Conservation (phyloP, 768 basidiomycete genomes). For the Russula abietina region DNA sequence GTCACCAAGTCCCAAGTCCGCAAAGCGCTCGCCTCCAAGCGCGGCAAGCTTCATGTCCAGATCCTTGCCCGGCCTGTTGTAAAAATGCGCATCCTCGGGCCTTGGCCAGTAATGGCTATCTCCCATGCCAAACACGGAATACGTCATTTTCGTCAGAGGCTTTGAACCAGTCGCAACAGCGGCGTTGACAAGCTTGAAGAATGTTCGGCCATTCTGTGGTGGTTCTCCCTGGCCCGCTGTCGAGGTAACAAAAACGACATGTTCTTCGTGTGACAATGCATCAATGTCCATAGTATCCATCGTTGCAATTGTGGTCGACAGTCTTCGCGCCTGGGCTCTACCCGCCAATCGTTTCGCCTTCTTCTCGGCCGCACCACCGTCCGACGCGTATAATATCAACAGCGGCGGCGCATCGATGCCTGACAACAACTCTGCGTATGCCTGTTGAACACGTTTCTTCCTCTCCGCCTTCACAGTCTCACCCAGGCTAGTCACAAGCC, state of each 20-base stretch:
- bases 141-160: conserved; percentile 59
- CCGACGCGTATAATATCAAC: conserved; percentile 87
- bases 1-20: conserved; percentile 78
- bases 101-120: conserved; percentile 99
- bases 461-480: conserved; percentile 80
- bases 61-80: conserved; percentile 94
- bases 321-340: conserved; percentile 78
- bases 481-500: conserved; percentile 79
- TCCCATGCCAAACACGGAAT: conserved; percentile 89
- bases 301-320: conserved; percentile 66
- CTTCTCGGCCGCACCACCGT: conserved; percentile 95
- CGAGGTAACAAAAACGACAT: conserved; percentile 85
- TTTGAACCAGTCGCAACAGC: conserved; percentile 52
- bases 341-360: conserved; percentile 80
- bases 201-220: conserved; percentile 89
- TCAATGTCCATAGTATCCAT: conserved; percentile 79
- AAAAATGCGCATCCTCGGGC: conserved; percentile 93
- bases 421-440: conserved; percentile 77
- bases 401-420: conserved; percentile 87
- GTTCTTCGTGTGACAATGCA: conserved; percentile 52
- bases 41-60: conserved; percentile 73
- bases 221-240: conserved; percentile 97
- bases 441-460: conserved; percentile 70
- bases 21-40: conserved; percentile 74
- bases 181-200: conserved; percentile 81